Evolutionary conservation across 2,329 filamentous ascomycete genomes (phyloP).

Genomic region (Botrytis galanthina): DNA sequence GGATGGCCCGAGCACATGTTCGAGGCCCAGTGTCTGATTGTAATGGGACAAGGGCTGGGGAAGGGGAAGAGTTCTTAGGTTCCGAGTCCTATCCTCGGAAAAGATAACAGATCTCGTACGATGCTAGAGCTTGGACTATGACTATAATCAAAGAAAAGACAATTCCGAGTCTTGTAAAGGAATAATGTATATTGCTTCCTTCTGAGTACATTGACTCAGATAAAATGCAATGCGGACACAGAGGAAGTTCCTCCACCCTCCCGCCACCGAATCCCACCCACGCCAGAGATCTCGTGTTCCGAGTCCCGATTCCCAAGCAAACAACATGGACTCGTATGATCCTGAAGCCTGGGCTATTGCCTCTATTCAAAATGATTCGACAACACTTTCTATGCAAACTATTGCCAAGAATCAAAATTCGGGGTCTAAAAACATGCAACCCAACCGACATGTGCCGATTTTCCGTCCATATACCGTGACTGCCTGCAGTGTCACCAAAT

Average conservation of each 20-base stretch:
- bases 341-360: background rate
- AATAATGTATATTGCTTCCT: background rate
- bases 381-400: background rate
- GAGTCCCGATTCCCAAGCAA: background rate
- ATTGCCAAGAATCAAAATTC: background rate
- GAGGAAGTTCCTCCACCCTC: background rate
- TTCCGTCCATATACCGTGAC: background rate
- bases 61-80: background rate
- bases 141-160: background rate
- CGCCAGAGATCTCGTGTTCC: background rate
- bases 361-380: background rate
- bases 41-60: background rate
- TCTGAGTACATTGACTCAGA: background rate
- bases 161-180: background rate
- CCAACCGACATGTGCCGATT: slow-evolving; percentile 6
- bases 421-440: background rate
- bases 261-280: background rate
- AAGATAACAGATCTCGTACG: background rate
- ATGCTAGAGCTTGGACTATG: background rate
- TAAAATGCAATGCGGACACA: background rate
- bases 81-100: background rate
- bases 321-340: background rate
- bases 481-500: slow-evolving; percentile 6
- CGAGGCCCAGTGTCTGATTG: background rate
- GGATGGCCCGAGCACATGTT: slow-evolving; percentile 3